Evolutionary conservation across 306 rosid species (phyloP).

Genomic region (Pueraria montana): DNA sequence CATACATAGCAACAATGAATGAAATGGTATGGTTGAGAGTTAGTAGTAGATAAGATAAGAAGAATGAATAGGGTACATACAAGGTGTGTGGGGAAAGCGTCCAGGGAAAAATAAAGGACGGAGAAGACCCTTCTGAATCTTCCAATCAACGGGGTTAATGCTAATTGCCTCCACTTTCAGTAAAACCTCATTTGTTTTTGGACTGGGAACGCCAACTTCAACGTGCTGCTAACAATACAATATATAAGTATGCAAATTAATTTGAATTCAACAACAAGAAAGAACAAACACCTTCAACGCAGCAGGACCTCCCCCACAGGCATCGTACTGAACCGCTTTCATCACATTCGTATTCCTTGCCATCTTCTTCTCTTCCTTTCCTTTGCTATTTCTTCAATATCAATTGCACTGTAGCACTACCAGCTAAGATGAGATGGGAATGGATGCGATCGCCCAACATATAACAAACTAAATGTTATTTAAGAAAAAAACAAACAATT

Average conservation of each 20-base stretch:
- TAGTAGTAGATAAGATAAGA: no score
- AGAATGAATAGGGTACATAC: slow-evolving; percentile 36
- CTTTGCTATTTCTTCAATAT: no score
- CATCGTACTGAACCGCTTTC: not conserved
- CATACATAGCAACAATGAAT: no score
- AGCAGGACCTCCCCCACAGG: not conserved
- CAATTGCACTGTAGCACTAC: no score
- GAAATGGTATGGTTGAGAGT: no score
- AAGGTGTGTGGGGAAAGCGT: slow-evolving; percentile 68
- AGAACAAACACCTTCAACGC: not conserved
- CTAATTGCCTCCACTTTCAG: slow-evolving; percentile 69
- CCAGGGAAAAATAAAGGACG: slow-evolving; percentile 59
- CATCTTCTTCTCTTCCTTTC: not conserved
- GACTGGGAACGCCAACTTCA: slow-evolving; percentile 74
- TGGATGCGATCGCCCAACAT: no score
- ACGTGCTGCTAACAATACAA: slow-evolving; percentile 60
- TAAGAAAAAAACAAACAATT: no score
- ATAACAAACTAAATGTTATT: no score
- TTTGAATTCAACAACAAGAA: not conserved
- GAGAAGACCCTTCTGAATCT: slow-evolving; percentile 67
- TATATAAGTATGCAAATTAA: not conserved
- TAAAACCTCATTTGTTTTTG: slow-evolving; percentile 61
- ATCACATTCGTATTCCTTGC: slow-evolving; percentile 31
- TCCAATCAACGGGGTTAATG: slow-evolving; percentile 81
- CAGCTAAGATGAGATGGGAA: no score